Base-by-base conservation (phyloP, 1,284 basidiomycete genomes). In the Serendipita sp. region DNA sequence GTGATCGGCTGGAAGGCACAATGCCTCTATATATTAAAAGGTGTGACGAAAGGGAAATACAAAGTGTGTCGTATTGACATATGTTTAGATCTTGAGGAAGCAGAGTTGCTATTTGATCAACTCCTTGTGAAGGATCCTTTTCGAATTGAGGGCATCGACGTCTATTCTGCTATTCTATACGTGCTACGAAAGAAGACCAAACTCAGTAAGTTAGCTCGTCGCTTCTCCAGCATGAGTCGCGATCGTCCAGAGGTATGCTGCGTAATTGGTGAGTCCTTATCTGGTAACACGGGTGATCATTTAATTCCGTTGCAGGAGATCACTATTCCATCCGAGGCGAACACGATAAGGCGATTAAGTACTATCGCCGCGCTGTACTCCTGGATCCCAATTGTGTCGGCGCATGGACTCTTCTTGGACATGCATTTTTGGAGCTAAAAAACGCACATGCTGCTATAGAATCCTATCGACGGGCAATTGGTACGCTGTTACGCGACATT, bases 401-500 rank as follows among this genome's bases (percentile, higher is more conserved):
- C 2, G 96, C 96, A 2, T 99, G 96, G 96, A 98, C 95, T n/a
- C 74, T 99, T 66, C 93, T 99, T 87, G 96, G 96, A 0, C 96
- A 99, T 73, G 96, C 98, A 73, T 99, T 93, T 71, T 88, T 99
- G 62, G 96, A 99, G 76, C 85, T 98, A 81, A 98, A 98, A 75
- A 99, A 99, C 74, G 92, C 92, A 15, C 94, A 98, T 77, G 95
- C 96, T 1, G 96, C 96, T 1, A 95, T 98, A 63, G 96, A 98
- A 74, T 91, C 93, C 32, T 99, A 99, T 74, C 82, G 96, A 60
- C 82, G 93, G 70, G 96, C 95, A 63, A 86, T 98, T 65, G 91
- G 93, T 93, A 50, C 47, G 13, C 32, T 35, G 35, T 61, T 5
- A 22, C 30, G 32, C 17, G n/a, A 12, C 43, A 63, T 50, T 17